These are phyloP conservation scores for Epichloe typhina DNA, from an alignment of 2,329 filamentous ascomycete genomes.

Conservation along the genomic window DNA sequence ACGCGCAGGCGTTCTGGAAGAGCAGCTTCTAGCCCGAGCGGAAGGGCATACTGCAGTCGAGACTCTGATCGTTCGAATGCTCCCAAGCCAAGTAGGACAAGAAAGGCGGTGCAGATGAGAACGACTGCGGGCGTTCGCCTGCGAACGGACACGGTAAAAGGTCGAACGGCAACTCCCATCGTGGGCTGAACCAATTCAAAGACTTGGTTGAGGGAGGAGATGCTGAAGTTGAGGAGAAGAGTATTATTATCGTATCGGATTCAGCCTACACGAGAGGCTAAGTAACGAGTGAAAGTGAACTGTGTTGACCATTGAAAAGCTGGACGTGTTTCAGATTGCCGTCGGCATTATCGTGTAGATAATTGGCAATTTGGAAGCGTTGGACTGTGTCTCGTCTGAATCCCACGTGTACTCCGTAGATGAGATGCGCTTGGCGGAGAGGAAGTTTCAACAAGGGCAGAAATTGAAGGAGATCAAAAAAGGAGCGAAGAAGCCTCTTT, in stretches of 20 bases:
- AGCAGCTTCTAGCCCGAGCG: conserved; percentile 12
- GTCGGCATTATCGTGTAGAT: not conserved
- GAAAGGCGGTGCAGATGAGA: not conserved
- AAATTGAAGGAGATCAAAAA: too few relatives aligned
- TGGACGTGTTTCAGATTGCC: not conserved
- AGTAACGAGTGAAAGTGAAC: not conserved
- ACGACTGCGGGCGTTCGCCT: not conserved
- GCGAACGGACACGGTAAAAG: conserved; percentile 5
- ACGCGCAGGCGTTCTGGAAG: conserved; percentile 9
- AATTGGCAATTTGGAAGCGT: not conserved
- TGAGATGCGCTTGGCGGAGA: not conserved
- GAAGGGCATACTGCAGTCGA: conserved; percentile 7
- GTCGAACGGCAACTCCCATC: conserved; percentile 6
- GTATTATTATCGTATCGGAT: not conserved
- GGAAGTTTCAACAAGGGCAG: too few relatives aligned
- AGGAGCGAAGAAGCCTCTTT: too few relatives aligned
- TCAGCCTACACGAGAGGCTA: not conserved
- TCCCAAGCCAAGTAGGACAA: conserved; percentile 3
- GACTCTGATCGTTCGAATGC: conserved; percentile 5
- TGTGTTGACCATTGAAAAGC: not conserved
- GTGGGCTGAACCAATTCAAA: not conserved
- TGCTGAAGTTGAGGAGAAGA: not conserved
- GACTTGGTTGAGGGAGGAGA: not conserved
- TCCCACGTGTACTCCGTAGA: not conserved
- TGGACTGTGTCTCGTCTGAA: not conserved